A percentile compares a stretch with the other conserved stretches of the same genome.
Evolutionary conservation across 1,139 yeast genomes (phyloP).

Genomic region (Debaryomycetaceae sp.): DNA sequence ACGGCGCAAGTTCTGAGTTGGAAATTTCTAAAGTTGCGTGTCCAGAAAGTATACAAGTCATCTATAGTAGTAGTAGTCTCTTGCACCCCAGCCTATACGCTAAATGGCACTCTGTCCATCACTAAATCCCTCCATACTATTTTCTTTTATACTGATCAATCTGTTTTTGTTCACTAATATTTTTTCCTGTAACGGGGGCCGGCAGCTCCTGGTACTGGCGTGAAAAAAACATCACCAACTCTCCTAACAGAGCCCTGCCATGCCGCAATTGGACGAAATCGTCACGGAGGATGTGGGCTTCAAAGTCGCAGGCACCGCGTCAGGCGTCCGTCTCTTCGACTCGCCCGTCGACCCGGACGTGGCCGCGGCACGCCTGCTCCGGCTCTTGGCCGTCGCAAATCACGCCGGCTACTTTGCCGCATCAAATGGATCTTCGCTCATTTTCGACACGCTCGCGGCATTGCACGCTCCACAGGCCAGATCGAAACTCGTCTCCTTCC

Average conservation of each 20-base stretch:
- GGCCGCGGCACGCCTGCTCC: conserved; percentile 9
- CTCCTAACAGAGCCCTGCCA: too few relatives aligned
- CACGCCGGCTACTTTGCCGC: conserved; percentile 16
- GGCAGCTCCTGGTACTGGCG: too few relatives aligned
- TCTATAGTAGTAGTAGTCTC: too few relatives aligned
- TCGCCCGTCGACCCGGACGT: conserved; percentile 15
- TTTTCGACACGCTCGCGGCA: background rate
- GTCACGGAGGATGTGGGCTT: conserved; percentile 32
- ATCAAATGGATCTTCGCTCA: conserved; percentile 9
- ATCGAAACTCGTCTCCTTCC: background rate
- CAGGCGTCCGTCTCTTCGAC: conserved; percentile 20
- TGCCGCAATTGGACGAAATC: conserved; percentile 12
- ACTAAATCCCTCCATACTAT: too few relatives aligned
- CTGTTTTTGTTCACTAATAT: too few relatives aligned
- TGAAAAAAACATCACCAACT: too few relatives aligned
- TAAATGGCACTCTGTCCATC: too few relatives aligned
- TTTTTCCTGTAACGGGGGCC: too few relatives aligned
- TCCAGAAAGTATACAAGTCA: too few relatives aligned
- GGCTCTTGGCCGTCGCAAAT: conserved; percentile 21
- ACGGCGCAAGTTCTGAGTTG: conserved; percentile 42
- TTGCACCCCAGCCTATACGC: too few relatives aligned
- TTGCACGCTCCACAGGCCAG: background rate
- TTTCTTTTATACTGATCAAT: too few relatives aligned
- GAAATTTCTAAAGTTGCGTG: too few relatives aligned
- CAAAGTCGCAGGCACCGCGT: conserved; percentile 14